Percentiles rank a stretch among this genome's conserved stretches.
These are phyloP conservation scores for Psilocybe tampanensis DNA, from an alignment of 768 basidiomycete genomes.

Conservation along the genomic window DNA sequence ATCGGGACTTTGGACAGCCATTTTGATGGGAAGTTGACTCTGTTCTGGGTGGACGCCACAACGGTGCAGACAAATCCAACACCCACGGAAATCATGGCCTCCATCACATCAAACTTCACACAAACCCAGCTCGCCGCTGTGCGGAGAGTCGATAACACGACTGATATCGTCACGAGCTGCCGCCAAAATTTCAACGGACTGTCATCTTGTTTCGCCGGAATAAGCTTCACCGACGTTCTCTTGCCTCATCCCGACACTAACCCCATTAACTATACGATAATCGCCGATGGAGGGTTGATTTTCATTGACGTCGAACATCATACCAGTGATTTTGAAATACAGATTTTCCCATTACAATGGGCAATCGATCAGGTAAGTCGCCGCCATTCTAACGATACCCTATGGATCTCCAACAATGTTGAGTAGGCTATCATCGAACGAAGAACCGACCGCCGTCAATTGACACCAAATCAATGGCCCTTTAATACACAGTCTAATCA, in stretches of 20 bases:
- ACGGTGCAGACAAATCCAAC: constrained; percentile 56
- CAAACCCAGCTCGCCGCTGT: constrained; percentile 49
- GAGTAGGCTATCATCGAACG: constrained; percentile 68
- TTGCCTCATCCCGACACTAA: constrained; percentile 28
- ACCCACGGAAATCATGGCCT: constrained; percentile 60
- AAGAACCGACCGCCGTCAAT: constrained; percentile 54
- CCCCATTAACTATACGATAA: constrained; percentile 68
- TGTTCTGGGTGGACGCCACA: constrained; percentile 74
- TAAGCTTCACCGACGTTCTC: constrained; percentile 64
- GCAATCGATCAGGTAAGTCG: constrained; percentile 68
- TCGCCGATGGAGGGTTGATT: constrained; percentile 63
- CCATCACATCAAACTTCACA: constrained; percentile 55
- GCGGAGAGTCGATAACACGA: constrained; percentile 45
- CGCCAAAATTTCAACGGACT: constrained; percentile 74
- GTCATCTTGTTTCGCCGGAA: constrained; percentile 70
- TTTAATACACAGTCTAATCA: constrained; percentile 70
- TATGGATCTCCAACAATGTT: neutral
- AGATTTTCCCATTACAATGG: constrained; percentile 76
- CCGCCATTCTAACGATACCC: too few relatives aligned
- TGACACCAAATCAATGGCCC: constrained; percentile 72
- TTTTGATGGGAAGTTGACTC: constrained; percentile 53
- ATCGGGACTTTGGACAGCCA: constrained; percentile 47
- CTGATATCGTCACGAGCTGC: constrained; percentile 58
- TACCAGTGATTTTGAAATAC: constrained; percentile 66
- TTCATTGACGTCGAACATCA: constrained; percentile 69